Evolutionary conservation across 352 stramenopile species (phyloP).

Genomic region (Phytophthora tubulina): DNA sequence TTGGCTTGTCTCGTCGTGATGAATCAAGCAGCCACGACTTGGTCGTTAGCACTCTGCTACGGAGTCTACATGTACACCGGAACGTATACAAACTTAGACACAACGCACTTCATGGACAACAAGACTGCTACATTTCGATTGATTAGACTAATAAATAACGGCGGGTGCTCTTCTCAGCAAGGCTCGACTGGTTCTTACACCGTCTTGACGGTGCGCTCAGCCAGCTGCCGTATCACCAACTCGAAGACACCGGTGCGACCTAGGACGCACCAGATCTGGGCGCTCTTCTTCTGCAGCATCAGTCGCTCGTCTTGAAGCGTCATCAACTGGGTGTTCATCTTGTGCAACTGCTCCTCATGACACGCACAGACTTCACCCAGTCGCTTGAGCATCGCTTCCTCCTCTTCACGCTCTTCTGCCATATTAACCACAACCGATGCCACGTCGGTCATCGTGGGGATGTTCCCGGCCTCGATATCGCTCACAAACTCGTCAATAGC

Average conservation of each 20-base stretch:
- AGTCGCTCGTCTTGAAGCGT: constrained; percentile 38
- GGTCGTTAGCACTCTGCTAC: background rate
- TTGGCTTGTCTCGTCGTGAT: constrained; percentile 9
- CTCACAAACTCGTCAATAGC: constrained; percentile 52
- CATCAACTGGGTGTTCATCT: constrained; percentile 22
- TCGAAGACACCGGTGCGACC: constrained; percentile 44
- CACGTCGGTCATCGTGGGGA: constrained; percentile 38
- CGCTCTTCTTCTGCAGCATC: constrained; percentile 42
- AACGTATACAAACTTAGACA: background rate
- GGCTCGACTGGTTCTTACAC: constrained; percentile 11
- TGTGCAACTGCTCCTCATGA: constrained; percentile 39
- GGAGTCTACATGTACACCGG: background rate
- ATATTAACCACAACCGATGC: constrained; percentile 38
- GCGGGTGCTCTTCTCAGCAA: background rate
- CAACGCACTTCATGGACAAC: background rate
- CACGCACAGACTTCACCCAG: constrained; percentile 32
- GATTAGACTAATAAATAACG: constrained; percentile 38
- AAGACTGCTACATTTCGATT: background rate
- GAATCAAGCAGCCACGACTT: background rate
- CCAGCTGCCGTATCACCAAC: constrained; percentile 32
- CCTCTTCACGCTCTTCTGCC: constrained; percentile 48
- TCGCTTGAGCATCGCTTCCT: constrained; percentile 41
- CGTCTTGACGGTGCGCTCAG: constrained; percentile 32
- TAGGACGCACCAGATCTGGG: constrained; percentile 45
- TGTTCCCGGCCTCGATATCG: constrained; percentile 39